Evolutionary conservation across 2,329 filamentous ascomycete genomes (phyloP), one percentile per base, ranked within the genome.

Genomic region (Aspergillus hiratsukae): DNA sequence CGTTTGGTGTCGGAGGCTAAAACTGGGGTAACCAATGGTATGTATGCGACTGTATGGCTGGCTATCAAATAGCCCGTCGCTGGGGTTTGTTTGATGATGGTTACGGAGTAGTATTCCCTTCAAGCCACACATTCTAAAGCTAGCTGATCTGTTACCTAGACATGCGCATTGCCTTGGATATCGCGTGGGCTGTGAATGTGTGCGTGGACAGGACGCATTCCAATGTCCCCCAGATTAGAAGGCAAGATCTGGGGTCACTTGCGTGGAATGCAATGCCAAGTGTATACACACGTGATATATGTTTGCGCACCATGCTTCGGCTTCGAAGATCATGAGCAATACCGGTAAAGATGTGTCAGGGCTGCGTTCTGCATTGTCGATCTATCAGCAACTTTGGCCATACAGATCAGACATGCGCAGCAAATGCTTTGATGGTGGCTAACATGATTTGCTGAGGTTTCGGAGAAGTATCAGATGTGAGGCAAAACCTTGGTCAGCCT

Each of bases 331-430:
- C 56, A 58, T 54, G 51, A 48, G 40, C 46, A 25, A 41, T 40
- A 49, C 10, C 27, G 53, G 58, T 21, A 58, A 58, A 46, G 56
- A 58, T 56, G 43, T 55, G 41, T 35, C 40, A 46, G 41, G 49
- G 51, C 49, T 51, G 46, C 55, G 29, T 48, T 51, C 53, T 60
- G 56, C 53, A 60, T 49, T 53, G 58, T 56, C 56, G 58, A 60
- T 57, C 50, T 41, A 54, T 56, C 54, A 52, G 40, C 23, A 48
- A 51, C 45, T 52, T 43, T 55, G 45, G 53, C 52, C 50, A 50
- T 49, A 49, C 21, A 31, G 53, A 46, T 28, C 27, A 50, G 45
- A 53, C 53, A 53, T 50, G 52, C 45, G 45, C 40, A 46, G 21
- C 43, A 46, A 14, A 46, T 14, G 43, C 21, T 46, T 43, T 9